phyloP scores from a whole-genome alignment of 257 asterid genomes.

The Solanum paucissectum region DNA sequence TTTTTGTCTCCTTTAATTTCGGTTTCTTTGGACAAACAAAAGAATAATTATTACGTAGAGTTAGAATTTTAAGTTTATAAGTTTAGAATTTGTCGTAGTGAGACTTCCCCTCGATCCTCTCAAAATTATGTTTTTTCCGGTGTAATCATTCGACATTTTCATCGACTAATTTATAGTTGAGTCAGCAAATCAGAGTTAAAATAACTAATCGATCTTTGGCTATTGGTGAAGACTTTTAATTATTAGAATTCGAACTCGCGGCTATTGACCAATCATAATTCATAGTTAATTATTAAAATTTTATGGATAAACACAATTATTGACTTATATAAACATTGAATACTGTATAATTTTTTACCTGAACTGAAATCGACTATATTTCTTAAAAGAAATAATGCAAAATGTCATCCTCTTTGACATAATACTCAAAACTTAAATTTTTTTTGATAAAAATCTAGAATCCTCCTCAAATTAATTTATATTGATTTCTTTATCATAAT shows the following conservation, averaged over 20 bases:
- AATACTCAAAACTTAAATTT: not conserved
- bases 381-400: not conserved
- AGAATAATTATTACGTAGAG: not conserved
- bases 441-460: not conserved
- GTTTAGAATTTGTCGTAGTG: not conserved
- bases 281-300: not conserved
- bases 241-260: not conserved
- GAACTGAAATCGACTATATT: not conserved
- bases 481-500: not conserved
- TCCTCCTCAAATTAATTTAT: not conserved
- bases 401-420: not conserved
- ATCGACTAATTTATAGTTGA: not conserved
- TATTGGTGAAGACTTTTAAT: not conserved
- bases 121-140: not conserved
- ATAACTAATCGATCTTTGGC: not conserved
- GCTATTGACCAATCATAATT: not conserved
- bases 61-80: not conserved
- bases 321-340: not conserved
- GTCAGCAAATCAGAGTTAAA: not conserved
- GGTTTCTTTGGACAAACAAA: not conserved
- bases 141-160: rapidly evolving
- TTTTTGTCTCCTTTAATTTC: not conserved
- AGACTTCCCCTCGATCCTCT: not conserved
- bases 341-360: not conserved
- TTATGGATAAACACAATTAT: not conserved